A percentile compares a stretch with the other conserved stretches of the same genome.
These are phyloP conservation scores for Centaurea solstitialis DNA, from an alignment of 129 eudicot species.

Conservation along the genomic window DNA sequence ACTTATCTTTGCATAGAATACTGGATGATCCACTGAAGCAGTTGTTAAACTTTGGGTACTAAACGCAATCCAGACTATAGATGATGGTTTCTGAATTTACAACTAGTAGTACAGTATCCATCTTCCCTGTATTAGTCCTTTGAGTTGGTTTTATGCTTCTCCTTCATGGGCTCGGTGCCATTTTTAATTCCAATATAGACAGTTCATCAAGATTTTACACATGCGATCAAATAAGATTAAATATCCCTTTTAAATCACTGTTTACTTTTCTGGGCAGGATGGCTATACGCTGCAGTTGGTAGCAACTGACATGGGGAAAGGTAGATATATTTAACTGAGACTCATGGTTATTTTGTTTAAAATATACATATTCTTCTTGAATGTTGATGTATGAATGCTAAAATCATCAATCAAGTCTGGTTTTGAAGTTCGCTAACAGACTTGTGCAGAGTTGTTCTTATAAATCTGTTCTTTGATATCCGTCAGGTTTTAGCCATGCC, in stretches of 20 bases:
- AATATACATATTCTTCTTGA: neutral
- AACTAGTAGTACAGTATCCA: neutral
- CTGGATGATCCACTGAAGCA: neutral
- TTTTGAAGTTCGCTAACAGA: neutral
- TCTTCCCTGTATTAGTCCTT: slow-evolving; percentile 9
- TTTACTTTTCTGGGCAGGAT: slow-evolving; percentile 52
- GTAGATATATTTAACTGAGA: slow-evolving; percentile 31
- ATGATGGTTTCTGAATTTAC: slow-evolving; percentile 2
- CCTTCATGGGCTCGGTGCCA: slow-evolving; percentile 4
- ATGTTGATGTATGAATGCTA: neutral
- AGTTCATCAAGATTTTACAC: neutral
- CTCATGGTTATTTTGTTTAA: neutral
- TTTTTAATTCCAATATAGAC: neutral
- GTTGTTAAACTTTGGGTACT: slow-evolving; percentile 2
- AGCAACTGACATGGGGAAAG: slow-evolving; percentile 80
- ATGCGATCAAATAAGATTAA: slow-evolving; percentile 12
- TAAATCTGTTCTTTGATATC: neutral
- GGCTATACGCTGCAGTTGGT: slow-evolving; percentile 61
- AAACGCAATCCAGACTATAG: slow-evolving; percentile 1
- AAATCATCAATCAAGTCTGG: neutral
- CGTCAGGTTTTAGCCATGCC: neutral
- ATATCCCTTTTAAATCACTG: slow-evolving; percentile 3
- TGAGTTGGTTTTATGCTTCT: slow-evolving; percentile 4
- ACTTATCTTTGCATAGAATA: neutral
- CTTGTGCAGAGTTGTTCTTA: neutral